Evolutionary conservation across 1,139 yeast genomes (phyloP).

Genomic region (Candida pseudoviswanathii): DNA sequence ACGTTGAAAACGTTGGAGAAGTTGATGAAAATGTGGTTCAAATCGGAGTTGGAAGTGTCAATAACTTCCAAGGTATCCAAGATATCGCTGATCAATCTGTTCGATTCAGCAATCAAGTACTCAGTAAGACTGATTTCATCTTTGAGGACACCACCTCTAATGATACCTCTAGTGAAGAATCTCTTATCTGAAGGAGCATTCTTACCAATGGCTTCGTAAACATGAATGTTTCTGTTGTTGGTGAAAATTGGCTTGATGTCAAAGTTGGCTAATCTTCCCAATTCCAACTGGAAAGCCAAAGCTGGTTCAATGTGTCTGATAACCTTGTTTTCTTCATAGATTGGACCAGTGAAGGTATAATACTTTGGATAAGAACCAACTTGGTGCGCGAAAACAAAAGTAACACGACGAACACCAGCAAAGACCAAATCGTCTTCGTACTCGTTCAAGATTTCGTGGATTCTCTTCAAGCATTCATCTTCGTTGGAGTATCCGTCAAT

Average conservation of each 20-base stretch:
- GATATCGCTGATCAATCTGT: slow-evolving; percentile 92
- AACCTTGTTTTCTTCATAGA: slow-evolving; percentile 78
- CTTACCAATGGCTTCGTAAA: slow-evolving; percentile 94
- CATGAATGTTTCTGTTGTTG: slow-evolving; percentile 96
- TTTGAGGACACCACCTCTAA: slow-evolving; percentile 92
- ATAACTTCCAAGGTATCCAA: slow-evolving; percentile 92
- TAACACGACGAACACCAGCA: slow-evolving; percentile 84
- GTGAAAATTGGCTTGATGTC: slow-evolving; percentile 93
- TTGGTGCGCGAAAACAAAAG: slow-evolving; percentile 83
- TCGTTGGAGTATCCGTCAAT: slow-evolving; percentile 77
- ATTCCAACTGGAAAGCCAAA: slow-evolving; percentile 93
- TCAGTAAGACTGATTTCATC: slow-evolving; percentile 93
- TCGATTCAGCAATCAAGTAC: slow-evolving; percentile 93
- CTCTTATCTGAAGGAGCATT: slow-evolving; percentile 92
- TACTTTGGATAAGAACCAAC: slow-evolving; percentile 92
- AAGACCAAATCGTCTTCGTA: slow-evolving; percentile 67
- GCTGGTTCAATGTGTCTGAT: slow-evolving; percentile 99
- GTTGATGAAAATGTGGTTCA: slow-evolving; percentile 95
- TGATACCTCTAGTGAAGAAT: slow-evolving; percentile 94
- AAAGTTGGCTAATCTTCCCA: slow-evolving; percentile 92
- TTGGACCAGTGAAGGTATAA: slow-evolving; percentile 92
- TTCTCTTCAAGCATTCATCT: slow-evolving; percentile 62
- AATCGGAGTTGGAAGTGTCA: slow-evolving; percentile 92
- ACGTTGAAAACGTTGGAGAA: slow-evolving; percentile 94
- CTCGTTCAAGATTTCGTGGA: slow-evolving; percentile 68